Evolutionary conservation across 805 yeast genomes (phyloP), one percentile per base, ranked within the genome.

Genomic region (Hanseniaspora singularis): DNA sequence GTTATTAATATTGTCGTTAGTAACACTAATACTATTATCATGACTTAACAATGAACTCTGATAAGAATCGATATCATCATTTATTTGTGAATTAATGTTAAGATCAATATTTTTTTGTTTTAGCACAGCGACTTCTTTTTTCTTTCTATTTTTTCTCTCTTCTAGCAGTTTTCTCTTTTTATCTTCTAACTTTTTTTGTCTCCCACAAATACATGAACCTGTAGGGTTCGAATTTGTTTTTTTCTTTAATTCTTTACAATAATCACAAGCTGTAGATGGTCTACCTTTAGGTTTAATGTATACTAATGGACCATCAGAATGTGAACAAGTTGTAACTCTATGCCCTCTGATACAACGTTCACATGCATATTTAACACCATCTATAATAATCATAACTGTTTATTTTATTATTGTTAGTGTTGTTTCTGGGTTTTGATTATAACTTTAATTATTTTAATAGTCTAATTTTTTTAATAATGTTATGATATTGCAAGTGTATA

Each of bases 201-300:
- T 70, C 10, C 79, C 77, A 66, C 95, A 85, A 3, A 76, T 69
- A 62, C 97, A 85, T 18, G 72, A 62, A 6, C 74, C 74, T 1
- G 66, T 56, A 0, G 72, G 65, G 58, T 83, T 92, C 1, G 76
- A 66, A 55, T 79, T 77, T 54, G 79, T 80, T 51, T 69, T 58
- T 57, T 77, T 79, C 31, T 95, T 67, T 53, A 79, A 73, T 49
- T 80, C 85, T 52, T 86, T 77, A 60, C 95, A 89, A 59, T 83
- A 94, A 32, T 72, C 69, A 58, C 97, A 89, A 57, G 87, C 95
- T 1, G 95, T 79, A 0, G 95, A 78, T 1, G 98, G 98, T 49
- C 98, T 70, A 3, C 98, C 98, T 60, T 92, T 92, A 15, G 95
- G 96, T 59, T 92, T 92, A 61, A 92, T 89, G 83, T 81, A 81